Percentiles rank a stretch among this genome's conserved stretches.
Evolutionary conservation across 1,284 basidiomycete species (phyloP).

Genomic region (Pascua sp.): DNA sequence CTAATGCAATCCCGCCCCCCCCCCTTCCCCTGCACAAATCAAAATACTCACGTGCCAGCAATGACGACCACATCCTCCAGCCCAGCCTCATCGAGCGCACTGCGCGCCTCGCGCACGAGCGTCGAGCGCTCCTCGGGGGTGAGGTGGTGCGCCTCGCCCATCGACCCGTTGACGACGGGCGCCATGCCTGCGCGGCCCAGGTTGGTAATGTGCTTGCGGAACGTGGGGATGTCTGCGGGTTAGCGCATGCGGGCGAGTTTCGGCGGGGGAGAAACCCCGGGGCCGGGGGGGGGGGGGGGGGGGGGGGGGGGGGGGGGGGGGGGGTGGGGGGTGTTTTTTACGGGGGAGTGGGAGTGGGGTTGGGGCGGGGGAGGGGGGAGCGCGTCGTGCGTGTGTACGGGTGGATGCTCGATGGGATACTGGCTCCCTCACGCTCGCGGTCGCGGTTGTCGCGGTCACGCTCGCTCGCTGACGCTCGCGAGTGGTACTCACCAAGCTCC

Average conservation of each 20-base stretch:
- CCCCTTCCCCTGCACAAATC: not conserved
- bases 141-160: slow-evolving; percentile 67
- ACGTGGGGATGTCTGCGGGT: slow-evolving; percentile 63
- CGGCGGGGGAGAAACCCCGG: too few relatives aligned
- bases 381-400: not conserved
- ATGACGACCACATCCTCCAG: slow-evolving; percentile 65
- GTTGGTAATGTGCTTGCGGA: slow-evolving; percentile 68
- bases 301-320: slow-evolving; percentile 56
- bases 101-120: slow-evolving; percentile 68
- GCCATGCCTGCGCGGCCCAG: slow-evolving; percentile 68
- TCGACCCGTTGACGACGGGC: slow-evolving; percentile 67
- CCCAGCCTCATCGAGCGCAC: slow-evolving; percentile 65
- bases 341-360: slow-evolving; percentile 51
- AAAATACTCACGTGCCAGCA: slow-evolving; percentile 60
- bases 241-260: not conserved
- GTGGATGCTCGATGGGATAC: not conserved
- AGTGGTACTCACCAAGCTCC: slow-evolving; percentile 65
- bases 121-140: slow-evolving; percentile 65
- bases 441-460: too few relatives aligned
- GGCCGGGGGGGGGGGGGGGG: slow-evolving; percentile 42
- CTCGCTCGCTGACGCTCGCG: not conserved
- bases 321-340: slow-evolving; percentile 51
- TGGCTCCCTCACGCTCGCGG: too few relatives aligned
- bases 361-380: slow-evolving; percentile 55
- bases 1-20: not conserved